Evolutionary conservation across 176 grass and related monocot genomes (phyloP), one percentile per base, ranked within the genome.

Genomic region (Secale cereale): DNA sequence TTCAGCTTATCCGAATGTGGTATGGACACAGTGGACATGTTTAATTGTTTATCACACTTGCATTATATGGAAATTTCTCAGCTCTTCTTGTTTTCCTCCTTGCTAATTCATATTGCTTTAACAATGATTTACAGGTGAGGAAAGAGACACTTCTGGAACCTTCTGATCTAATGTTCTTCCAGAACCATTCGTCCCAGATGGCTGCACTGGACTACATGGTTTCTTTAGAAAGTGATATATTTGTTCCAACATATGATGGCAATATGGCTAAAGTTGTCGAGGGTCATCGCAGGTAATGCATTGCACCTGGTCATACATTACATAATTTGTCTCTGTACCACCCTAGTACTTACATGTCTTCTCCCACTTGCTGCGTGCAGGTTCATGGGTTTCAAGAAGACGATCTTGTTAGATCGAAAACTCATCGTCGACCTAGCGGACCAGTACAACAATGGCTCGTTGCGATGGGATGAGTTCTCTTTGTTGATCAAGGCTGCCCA

Each of bases 251-350:
- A 39, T 96, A 99, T 41, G 93, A 96, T 64, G 93, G 97, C 19
- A 99, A 99, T 89, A 99, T 99, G 97, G 97, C 94, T 41, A 94
- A 91, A 89, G 89, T 98, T 37, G 96, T 95, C 11, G 96, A 98
- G 83, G 96, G 96, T 59, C 96, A 98, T 92, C 87, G 93, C 61
- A 98, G 96, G 91, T 95, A 87, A 87, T 17, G 78, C 22, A 30
- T 72, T 90, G 50, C 32, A 65, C 17, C 74, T 91, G 5, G 65
- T 41, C 8, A 59, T 57, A 43, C 9, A 71, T 3, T 25, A 56
- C 36, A 64, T 78, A 56, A 23, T 59, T 10, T 37, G 9, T 48
- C 17, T 25, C 43, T 50, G 11, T 67, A 16, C 10, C 29, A n/a
- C 28, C 14, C 46, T 73, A 76, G 37, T 70, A 61, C 22, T 80